A percentile compares a stretch with the other conserved stretches of the same genome.
These are phyloP conservation scores for Pseudogymnoascus sp. DNA, from an alignment of 2,329 filamentous ascomycete species.

Conservation along the genomic window DNA sequence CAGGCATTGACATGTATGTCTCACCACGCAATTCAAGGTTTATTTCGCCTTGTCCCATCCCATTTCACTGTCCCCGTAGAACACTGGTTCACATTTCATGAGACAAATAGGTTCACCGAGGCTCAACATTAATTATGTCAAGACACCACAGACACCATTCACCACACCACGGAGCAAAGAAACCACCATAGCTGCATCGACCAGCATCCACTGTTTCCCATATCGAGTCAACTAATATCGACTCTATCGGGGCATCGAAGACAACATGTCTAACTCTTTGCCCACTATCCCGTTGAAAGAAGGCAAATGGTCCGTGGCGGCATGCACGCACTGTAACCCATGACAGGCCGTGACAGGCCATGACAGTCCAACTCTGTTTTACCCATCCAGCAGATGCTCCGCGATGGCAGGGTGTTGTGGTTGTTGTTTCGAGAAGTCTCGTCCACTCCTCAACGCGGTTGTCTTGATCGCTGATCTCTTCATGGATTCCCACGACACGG, in stretches of 20 bases:
- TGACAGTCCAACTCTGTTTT: neutral
- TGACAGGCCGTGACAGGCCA: neutral
- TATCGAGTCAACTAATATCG: conserved; percentile 5
- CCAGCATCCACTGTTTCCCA: neutral
- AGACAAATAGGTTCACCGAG: neutral
- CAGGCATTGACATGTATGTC: conserved; percentile 8
- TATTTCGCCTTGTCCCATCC: neutral
- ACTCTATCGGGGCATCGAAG: conserved; percentile 1
- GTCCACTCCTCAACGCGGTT: neutral
- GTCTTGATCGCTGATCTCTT: conserved; percentile 1
- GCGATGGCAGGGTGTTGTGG: neutral
- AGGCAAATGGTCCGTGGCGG: neutral
- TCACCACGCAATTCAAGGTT: conserved; percentile 8
- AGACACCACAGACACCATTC: neutral
- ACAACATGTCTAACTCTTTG: conserved; percentile 2
- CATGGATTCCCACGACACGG: conserved; percentile 7
- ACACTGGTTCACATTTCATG: neutral
- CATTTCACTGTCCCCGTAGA: neutral
- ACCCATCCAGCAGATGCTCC: neutral
- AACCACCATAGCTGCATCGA: neutral
- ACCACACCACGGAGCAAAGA: neutral
- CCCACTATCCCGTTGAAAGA: neutral
- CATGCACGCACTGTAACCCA: neutral
- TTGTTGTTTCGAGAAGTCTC: conserved; percentile 7
- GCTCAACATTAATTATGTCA: neutral